These are phyloP conservation scores for Dryas integrifolia DNA, from an alignment of 331 rosid species.

Conservation along the genomic window DNA sequence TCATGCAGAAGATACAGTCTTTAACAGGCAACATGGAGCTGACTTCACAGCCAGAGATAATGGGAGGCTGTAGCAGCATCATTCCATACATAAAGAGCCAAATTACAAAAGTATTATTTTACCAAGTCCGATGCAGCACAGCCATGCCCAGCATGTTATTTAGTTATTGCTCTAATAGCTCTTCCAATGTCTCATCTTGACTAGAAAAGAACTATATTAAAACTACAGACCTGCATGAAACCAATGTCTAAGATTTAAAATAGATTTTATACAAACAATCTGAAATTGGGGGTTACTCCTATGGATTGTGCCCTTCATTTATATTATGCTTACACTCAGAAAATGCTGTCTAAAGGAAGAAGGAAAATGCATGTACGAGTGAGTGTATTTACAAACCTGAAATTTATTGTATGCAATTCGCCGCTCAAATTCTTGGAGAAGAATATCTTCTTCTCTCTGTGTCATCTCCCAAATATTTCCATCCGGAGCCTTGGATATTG, in stretches of 20 bases:
- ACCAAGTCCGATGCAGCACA: too few species aligned
- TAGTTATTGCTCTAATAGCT: background rate
- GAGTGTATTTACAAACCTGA: conserved; percentile 51
- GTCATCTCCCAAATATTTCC: conserved; percentile 97
- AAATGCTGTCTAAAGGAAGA: background rate
- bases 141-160: background rate
- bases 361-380: background rate
- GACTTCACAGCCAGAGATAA: too few species aligned
- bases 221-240: background rate
- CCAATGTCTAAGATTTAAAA: background rate
- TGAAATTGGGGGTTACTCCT: background rate
- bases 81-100: too few species aligned
- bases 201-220: background rate
- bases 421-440: conserved; percentile 92
- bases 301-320: background rate
- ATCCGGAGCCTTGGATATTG: conserved; percentile 60
- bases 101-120: too few species aligned
- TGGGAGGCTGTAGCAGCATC: too few species aligned
- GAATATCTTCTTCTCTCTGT: conserved; percentile 91
- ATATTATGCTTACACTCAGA: background rate
- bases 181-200: background rate
- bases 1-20: too few species aligned
- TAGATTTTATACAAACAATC: background rate
- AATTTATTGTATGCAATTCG: conserved; percentile 88
- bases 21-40: too few species aligned